Evolutionary conservation across 2,329 filamentous ascomycete genomes (phyloP), one percentile per base, ranked within the genome.

Genomic region (Cucurbitaria berberidis): DNA sequence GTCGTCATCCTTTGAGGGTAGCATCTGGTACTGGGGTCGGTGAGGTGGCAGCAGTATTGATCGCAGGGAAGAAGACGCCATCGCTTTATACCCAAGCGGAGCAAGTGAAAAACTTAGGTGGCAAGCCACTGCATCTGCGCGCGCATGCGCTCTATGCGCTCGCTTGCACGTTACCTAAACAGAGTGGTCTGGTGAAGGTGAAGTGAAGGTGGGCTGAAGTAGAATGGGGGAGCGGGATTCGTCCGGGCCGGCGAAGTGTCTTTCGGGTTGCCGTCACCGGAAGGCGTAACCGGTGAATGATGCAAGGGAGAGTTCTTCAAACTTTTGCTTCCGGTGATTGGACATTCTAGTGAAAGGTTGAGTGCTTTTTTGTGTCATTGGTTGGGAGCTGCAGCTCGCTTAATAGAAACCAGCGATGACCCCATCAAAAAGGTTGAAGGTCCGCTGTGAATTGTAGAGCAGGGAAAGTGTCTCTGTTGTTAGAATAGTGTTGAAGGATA

Each of bases 1-100:
- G 41, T 43, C 39, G 13, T 50, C 16, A 30, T 61, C 40, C 19
- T 64, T 66, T 4, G 53, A 58, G 9, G 50, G 47, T 15, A 66
- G 40, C 57, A 66, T 66, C 10, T 59, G 40, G 38, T 67, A 68
- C 16, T 34, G 48, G 29, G 60, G 57, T 35, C 53, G 60, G 18
- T 36, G 24, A 27, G 49, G 41, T 15, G 32, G 22, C 29, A 29
- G 45, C 5, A 19, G 32, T 22, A n/a, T 15, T 4, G 19, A 24
- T n/a, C 16, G 43, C 9, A 40, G 35, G 19, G 29, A 3, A 1
- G 24, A 45, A 34, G 44, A 26, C 11, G 45, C 9, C 45, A 49
- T 53, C n/a, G 22, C 1, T 6, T 26, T 49, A 36, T 49, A 42
- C 15, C n/a, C 5, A 29, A 0, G 46, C n/a, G 46, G 16, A 16